Evolutionary conservation across 345 rosid species (phyloP).

Genomic region (Eucalyptus sp.): DNA sequence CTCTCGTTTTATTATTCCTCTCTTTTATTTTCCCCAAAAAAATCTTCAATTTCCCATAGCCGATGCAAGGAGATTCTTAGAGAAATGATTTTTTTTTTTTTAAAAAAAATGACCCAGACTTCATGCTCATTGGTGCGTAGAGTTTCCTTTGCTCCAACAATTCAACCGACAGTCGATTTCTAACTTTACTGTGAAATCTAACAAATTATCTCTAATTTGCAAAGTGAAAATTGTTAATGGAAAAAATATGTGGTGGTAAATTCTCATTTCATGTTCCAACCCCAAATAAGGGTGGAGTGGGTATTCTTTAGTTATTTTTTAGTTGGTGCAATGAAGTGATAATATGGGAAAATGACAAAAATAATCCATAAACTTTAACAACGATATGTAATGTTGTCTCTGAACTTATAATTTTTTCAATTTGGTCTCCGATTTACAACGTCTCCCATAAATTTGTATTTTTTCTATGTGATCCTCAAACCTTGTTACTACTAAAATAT

Average conservation of each 20-base stretch:
- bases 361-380: no score
- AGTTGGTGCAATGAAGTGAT: no score
- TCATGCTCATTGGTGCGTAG: background rate
- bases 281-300: no score
- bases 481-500: no score
- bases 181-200: background rate
- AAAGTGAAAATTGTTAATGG: background rate
- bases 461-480: background rate
- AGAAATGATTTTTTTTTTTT: no score
- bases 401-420: no score
- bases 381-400: fast-evolving
- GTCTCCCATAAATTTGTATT: background rate
- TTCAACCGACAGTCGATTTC: background rate
- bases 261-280: no score
- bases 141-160: background rate
- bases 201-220: background rate
- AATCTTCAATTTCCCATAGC: background rate
- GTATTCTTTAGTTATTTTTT: no score
- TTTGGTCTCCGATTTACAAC: background rate
- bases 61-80: background rate
- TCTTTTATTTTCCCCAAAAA: background rate
- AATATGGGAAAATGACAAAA: no score
- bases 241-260: background rate
- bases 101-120: background rate
- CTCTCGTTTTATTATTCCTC: background rate